Evolutionary conservation across 441 rosid genomes (phyloP).

Genomic region (Brassica balearica): DNA sequence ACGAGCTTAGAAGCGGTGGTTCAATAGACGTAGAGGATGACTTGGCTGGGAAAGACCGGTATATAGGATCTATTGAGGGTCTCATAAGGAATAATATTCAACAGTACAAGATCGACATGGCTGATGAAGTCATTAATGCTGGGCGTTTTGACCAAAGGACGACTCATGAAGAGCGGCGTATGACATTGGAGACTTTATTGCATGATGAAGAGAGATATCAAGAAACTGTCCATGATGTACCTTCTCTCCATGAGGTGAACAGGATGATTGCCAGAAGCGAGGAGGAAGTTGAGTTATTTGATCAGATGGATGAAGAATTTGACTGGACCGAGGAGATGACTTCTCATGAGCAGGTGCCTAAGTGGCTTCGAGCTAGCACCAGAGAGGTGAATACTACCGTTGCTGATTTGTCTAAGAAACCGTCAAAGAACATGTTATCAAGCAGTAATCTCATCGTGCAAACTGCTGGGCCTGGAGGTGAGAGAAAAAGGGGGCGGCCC

Average conservation of each 20-base stretch:
- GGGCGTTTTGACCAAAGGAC: conserved; percentile 99
- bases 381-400: conserved; percentile 80
- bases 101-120: conserved; percentile 99
- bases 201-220: conserved; percentile 99
- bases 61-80: conserved; percentile 98
- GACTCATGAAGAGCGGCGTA: conserved; percentile 98
- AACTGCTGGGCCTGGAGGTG: conserved; percentile 65
- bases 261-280: conserved; percentile 98
- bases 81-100: conserved; percentile 99
- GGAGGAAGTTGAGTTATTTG: conserved; percentile 94
- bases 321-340: conserved; percentile 99
- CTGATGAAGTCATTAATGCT: conserved; percentile 99
- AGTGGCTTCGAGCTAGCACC: conserved; percentile 95
- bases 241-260: conserved; percentile 94
- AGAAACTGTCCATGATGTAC: conserved; percentile 98
- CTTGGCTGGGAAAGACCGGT: conserved; percentile 97
- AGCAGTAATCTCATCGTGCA: conserved; percentile 57
- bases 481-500: conserved; percentile 93
- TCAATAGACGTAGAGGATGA: conserved; percentile 92
- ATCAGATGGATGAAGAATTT: conserved; percentile 99
- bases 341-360: conserved; percentile 85
- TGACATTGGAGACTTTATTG: conserved; percentile 95
- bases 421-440: conserved; percentile 71
- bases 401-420: conserved; percentile 90
- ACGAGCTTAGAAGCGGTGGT: conserved; percentile 90